Percentiles rank a stretch among this genome's conserved stretches.
Evolutionary conservation across 495 filamentous ascomycete species (phyloP).

Genomic region (Penicillium herquei): DNA sequence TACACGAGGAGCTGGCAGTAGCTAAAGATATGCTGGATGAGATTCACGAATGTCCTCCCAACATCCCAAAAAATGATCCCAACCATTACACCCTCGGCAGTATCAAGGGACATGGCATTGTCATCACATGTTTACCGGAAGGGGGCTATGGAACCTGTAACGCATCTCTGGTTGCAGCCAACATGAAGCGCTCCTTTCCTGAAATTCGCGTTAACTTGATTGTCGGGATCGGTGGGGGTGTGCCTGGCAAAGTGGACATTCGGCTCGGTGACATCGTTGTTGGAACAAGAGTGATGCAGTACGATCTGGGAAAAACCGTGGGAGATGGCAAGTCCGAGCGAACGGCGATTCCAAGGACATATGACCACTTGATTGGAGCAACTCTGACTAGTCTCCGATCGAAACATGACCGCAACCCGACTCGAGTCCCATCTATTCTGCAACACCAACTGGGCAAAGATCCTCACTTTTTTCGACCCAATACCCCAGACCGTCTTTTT

Average conservation of each 20-base stretch:
- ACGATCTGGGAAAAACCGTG: constrained; percentile 37
- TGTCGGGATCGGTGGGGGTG: constrained; percentile 33
- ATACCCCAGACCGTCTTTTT: constrained; percentile 20
- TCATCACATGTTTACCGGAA: constrained; percentile 43
- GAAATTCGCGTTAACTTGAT: constrained; percentile 32
- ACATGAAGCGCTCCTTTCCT: constrained; percentile 23
- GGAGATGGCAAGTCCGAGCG: constrained; percentile 11
- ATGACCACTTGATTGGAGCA: constrained; percentile 9
- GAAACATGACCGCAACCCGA: constrained; percentile 17
- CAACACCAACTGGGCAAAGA: constrained; percentile 14
- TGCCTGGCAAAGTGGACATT: constrained; percentile 22
- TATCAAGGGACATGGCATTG: constrained; percentile 43
- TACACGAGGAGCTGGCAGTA: constrained; percentile 34
- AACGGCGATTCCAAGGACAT: constrained; percentile 14
- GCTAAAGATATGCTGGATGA: constrained; percentile 25
- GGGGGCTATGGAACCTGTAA: constrained; percentile 19
- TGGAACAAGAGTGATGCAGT: constrained; percentile 41
- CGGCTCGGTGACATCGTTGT: constrained; percentile 35
- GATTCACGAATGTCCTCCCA: constrained; percentile 17
- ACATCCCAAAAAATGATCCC: constrained; percentile 15
- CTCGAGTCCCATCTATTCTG: constrained; percentile 22
- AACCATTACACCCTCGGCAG: constrained; percentile 30
- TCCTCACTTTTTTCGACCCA: constrained; percentile 9
- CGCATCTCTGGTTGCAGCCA: constrained; percentile 18
- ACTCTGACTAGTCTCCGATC: constrained; percentile 22